A percentile compares a stretch with the other conserved stretches of the same genome.
phyloP scores from a whole-genome alignment of 257 asterid genomes.

The Oldenlandia corymbosa region DNA sequence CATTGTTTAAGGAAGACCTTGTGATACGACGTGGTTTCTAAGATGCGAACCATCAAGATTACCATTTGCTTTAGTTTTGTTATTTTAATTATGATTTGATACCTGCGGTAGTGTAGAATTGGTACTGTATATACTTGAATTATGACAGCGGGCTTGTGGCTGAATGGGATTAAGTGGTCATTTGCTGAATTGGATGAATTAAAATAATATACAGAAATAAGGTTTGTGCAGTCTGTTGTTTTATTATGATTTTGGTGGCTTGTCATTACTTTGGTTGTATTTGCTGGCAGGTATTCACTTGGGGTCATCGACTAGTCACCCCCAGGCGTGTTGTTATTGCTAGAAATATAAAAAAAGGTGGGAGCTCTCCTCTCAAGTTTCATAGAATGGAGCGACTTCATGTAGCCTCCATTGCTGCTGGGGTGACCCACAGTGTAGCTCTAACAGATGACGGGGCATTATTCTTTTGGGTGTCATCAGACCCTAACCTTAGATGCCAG shows the following conservation, averaged over 20 bases:
- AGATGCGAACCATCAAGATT: neutral
- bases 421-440: constrained; percentile 74
- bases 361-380: constrained; percentile 62
- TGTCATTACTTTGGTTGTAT: neutral
- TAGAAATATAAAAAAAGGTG: constrained; percentile 56
- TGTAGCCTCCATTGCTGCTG: constrained; percentile 83
- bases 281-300: constrained; percentile 76
- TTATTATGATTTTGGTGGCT: no score
- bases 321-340: constrained; percentile 78
- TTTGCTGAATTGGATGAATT: neutral
- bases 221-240: neutral
- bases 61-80: neutral
- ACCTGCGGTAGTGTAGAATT: neutral
- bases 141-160: neutral
- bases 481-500: constrained; percentile 64
- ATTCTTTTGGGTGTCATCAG: constrained; percentile 85
- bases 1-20: neutral
- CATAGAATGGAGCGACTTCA: constrained; percentile 79
- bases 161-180: neutral
- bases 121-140: neutral
- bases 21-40: neutral
- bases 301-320: constrained; percentile 97
- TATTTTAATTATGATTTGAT: no score
- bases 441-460: constrained; percentile 91
- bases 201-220: neutral